Evolutionary conservation across 2,329 filamentous ascomycete genomes (phyloP).

Genomic region (Pezicula radicicola): DNA sequence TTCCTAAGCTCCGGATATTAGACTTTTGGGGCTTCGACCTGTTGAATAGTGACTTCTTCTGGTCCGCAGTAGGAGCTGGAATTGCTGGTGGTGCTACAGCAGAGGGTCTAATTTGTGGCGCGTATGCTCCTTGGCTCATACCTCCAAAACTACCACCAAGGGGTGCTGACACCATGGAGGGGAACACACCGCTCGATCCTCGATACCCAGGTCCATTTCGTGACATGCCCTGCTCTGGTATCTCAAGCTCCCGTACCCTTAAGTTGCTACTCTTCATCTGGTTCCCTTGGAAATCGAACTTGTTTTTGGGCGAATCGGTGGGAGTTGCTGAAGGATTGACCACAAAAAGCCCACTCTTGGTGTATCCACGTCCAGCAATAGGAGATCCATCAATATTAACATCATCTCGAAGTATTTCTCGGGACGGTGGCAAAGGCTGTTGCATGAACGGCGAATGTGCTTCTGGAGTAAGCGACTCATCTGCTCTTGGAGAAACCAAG

Average conservation of each 20-base stretch:
- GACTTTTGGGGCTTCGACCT: conserved; percentile 19
- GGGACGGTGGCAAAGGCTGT: conserved; percentile 15
- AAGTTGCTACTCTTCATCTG: conserved; percentile 1
- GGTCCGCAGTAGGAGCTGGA: conserved; percentile 6
- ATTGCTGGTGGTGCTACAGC: conserved; percentile 1
- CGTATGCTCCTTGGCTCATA: conserved; percentile 7
- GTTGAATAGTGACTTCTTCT: conserved; percentile 22
- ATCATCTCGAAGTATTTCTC: conserved; percentile 17
- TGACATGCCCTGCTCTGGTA: conserved; percentile 5
- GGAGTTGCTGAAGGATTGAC: conserved; percentile 27
- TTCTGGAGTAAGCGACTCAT: conserved; percentile 23
- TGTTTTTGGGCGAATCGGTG: conserved; percentile 15
- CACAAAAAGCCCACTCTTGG: conserved; percentile 25
- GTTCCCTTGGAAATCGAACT: not conserved
- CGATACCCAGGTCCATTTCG: conserved; percentile 21
- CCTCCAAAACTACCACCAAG: conserved; percentile 2
- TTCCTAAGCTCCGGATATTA: conserved; percentile 23
- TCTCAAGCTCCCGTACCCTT: conserved; percentile 9
- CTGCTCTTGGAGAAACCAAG: conserved; percentile 18
- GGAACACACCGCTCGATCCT: conserved; percentile 24
- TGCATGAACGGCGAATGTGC: conserved; percentile 27
- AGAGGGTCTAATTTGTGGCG: conserved; percentile 13
- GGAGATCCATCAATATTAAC: conserved; percentile 21
- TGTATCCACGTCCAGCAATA: conserved; percentile 15
- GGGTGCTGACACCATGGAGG: conserved; percentile 12